Conservation (phyloP, 257 asterid genomes). For the Jasminum sambac region DNA sequence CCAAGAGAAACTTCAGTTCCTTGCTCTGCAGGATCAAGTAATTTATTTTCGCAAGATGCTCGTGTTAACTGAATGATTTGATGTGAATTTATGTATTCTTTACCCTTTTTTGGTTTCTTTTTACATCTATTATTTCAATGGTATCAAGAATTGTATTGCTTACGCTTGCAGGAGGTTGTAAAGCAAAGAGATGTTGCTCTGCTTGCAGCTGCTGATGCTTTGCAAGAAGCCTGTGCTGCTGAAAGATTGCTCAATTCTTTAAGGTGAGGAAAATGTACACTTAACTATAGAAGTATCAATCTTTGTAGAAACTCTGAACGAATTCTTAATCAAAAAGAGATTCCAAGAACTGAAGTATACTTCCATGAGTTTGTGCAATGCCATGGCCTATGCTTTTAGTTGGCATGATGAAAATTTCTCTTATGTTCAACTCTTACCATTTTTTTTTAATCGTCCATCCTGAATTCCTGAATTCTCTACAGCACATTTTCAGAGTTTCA, state of each 20-base stretch:
- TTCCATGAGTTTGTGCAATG: neutral
- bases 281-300: neutral
- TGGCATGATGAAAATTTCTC: neutral
- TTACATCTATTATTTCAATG: neutral
- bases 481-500: constrained; percentile 63
- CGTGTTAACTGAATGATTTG: neutral
- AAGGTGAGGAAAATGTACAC: constrained; percentile 40
- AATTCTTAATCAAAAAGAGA: no score
- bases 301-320: no score
- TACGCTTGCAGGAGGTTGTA: constrained; percentile 50
- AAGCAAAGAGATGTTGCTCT: constrained; percentile 61
- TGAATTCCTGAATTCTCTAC: constrained; percentile 18
- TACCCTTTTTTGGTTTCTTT: neutral
- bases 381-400: neutral
- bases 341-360: neutral
- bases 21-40: neutral
- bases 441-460: neutral
- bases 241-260: constrained; percentile 76
- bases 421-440: neutral
- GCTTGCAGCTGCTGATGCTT: constrained; percentile 68
- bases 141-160: constrained; percentile 7
- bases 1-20: neutral
- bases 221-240: constrained; percentile 80
- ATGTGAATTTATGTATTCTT: neutral
- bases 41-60: neutral